These are phyloP conservation scores for Aspergillus sergii DNA, from an alignment of 2,329 filamentous ascomycete species.

Conservation along the genomic window DNA sequence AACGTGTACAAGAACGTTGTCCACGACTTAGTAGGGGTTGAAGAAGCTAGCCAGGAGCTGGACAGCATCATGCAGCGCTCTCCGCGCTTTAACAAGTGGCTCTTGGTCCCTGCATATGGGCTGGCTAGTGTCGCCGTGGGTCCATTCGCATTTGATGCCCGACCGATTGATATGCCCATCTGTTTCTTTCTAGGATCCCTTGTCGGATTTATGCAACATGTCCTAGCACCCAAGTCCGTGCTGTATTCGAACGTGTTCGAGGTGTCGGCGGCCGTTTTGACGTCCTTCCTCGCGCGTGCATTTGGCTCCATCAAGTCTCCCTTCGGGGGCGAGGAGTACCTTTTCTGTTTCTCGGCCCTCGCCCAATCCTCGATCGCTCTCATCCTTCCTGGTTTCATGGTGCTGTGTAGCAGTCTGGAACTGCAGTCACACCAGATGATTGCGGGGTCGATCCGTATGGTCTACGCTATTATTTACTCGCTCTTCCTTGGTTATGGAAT, in stretches of 20 bases:
- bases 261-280: constrained; percentile 63
- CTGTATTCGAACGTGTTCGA: constrained; percentile 66
- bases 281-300: constrained; percentile 67
- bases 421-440: constrained; percentile 70
- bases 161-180: constrained; percentile 75
- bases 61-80: constrained; percentile 58
- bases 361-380: constrained; percentile 73
- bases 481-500: constrained; percentile 74
- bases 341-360: constrained; percentile 72
- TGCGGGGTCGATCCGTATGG: constrained; percentile 71
- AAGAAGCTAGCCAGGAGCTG: constrained; percentile 43
- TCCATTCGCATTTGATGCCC: constrained; percentile 75
- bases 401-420: constrained; percentile 64
- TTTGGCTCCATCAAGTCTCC: constrained; percentile 63
- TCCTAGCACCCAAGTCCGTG: constrained; percentile 73
- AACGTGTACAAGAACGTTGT: constrained; percentile 49
- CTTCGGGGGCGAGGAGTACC: constrained; percentile 22
- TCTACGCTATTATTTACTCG: constrained; percentile 74
- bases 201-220: constrained; percentile 72
- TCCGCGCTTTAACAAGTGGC: constrained; percentile 56
- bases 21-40: constrained; percentile 46
- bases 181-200: constrained; percentile 73
- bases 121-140: constrained; percentile 73
- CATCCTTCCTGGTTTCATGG: constrained; percentile 71
- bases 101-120: constrained; percentile 68